Percentiles rank a stretch among this genome's conserved stretches.
These are phyloP conservation scores for Xylaria sp. DNA, from an alignment of 2,329 filamentous ascomycete genomes.

Conservation along the genomic window DNA sequence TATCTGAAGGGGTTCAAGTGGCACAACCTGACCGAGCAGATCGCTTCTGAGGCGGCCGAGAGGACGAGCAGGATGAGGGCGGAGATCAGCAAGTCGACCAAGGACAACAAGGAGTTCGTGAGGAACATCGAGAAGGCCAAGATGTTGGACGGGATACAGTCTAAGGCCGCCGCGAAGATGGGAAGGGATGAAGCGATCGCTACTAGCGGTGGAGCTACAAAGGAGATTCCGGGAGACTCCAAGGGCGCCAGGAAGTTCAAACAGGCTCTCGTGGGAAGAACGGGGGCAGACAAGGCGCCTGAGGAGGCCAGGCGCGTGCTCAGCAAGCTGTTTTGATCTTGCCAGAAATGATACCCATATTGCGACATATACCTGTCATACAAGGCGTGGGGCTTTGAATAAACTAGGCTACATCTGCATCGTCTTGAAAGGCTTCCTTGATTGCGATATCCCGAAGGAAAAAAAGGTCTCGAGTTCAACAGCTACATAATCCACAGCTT, in stretches of 20 bases:
- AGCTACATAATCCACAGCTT: background rate
- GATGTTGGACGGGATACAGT: conserved; percentile 75
- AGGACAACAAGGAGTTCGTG: conserved; percentile 81
- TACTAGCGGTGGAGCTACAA: background rate
- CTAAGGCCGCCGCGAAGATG: conserved; percentile 56
- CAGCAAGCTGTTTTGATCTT: conserved; percentile 35
- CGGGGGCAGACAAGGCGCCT: conserved; percentile 30
- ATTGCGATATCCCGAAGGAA: background rate
- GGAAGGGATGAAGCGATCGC: conserved; percentile 29
- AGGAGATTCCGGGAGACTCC: conserved; percentile 6
- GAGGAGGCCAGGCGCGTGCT: conserved; percentile 37
- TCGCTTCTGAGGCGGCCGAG: conserved; percentile 80
- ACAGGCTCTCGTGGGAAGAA: conserved; percentile 35
- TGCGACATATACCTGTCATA: background rate
- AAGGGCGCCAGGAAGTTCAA: conserved; percentile 33
- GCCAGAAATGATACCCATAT: conserved; percentile 33
- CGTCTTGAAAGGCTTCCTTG: background rate
- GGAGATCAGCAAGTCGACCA: conserved; percentile 74
- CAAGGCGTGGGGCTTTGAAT: no score
- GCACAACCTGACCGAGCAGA: conserved; percentile 73
- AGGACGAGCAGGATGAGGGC: conserved; percentile 73
- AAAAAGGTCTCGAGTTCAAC: background rate
- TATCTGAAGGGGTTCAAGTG: conserved; percentile 87
- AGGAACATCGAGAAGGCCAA: conserved; percentile 79
- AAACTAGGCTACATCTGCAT: no score